Conservation (phyloP, 495 filamentous ascomycete genomes). For the Lasiosphaeria miniovina region DNA sequence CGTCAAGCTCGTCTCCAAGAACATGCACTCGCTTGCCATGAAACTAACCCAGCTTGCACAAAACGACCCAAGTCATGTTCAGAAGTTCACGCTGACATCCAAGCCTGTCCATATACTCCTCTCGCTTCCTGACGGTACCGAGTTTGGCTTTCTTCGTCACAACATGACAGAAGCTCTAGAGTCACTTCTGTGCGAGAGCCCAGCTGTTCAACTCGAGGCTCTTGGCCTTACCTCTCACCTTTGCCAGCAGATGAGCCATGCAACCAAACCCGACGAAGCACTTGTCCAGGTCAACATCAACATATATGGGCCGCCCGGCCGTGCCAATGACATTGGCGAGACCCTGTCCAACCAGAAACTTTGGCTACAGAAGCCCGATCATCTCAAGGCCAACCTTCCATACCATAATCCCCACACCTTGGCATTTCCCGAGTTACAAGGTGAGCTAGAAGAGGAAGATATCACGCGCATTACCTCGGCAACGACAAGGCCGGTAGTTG, state of each 20-base stretch:
- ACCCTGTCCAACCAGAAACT: conserved; percentile 27
- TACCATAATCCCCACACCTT: conserved; percentile 40
- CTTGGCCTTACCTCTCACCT: conserved; percentile 15
- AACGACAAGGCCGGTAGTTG: conserved; percentile 10
- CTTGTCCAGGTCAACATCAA: conserved; percentile 34
- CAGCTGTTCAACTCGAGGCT: conserved; percentile 20
- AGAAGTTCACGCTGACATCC: conserved; percentile 21
- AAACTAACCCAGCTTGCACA: conserved; percentile 12
- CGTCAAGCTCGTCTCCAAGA: conserved; percentile 16
- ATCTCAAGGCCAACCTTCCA: conserved; percentile 5
- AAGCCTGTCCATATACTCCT: conserved; percentile 17
- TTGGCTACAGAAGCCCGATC: conserved; percentile 35
- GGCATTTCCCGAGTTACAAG: conserved; percentile 20
- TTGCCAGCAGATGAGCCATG: conserved; percentile 20
- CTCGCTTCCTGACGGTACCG: conserved; percentile 16
- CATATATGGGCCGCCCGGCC: conserved; percentile 29
- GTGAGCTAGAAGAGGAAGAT: conserved; percentile 6
- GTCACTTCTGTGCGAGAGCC: conserved; percentile 8
- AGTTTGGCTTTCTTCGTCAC: conserved; percentile 23
- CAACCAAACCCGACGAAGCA: conserved; percentile 22
- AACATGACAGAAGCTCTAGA: conserved; percentile 17
- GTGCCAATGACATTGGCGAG: conserved; percentile 22
- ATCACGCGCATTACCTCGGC: conserved; percentile 3
- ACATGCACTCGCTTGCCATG: conserved; percentile 17
- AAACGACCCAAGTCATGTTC: conserved; percentile 6